Base-by-base conservation (phyloP, 2,329 filamentous ascomycete species). In the Colletotrichum chrysophilum region DNA sequence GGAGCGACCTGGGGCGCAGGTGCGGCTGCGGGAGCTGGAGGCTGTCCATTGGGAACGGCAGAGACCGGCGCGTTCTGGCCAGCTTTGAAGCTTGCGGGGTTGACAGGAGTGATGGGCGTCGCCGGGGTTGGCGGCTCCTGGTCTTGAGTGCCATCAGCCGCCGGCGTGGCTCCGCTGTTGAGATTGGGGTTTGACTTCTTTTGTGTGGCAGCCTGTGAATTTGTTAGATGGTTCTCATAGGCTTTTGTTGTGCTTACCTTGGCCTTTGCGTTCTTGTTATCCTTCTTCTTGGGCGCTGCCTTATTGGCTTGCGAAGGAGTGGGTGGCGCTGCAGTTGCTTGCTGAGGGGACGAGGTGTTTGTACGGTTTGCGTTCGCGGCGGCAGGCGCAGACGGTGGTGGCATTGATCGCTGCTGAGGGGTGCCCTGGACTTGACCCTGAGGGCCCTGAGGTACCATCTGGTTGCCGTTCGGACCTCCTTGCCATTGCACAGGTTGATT, bases 241-340 rank as follows among this genome's bases (percentile, higher is more conserved):
- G 7, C 30, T 14, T 12, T 26, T 13, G 32, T 61, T n/a, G 32
- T 62, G 80, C 87, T 86, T 90, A 94, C 93, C 92, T 95, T 95
- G 73, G 86, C 88, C 84, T 93, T 94, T 7, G 90, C 87, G 76
- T 87, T 89, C 84, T 93, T 93, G 7, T 86, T 87, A 36, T 92
- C 91, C 87, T 95, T 94, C 90, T 96, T 96, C 84, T 95, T 96
- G 2, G 94, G 93, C 38, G 91, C 92, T 5, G 93, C 85, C 87
- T 96, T 96, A 81, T 92, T 93, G 3, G 88, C 84, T 81, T 95
- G 94, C 67, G 91, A 93, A 2, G 95, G 95, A 5, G 95, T 97
- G 2, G 94, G 94, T 1, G 95, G 94, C 43, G 93, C 93, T 8
- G 91, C 89, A 75, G 89, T 91, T 77, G 89, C 89, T 78, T 91